Evolutionary conservation across 345 rosid genomes (phyloP).

Genomic region (Hypericum androsaemum): DNA sequence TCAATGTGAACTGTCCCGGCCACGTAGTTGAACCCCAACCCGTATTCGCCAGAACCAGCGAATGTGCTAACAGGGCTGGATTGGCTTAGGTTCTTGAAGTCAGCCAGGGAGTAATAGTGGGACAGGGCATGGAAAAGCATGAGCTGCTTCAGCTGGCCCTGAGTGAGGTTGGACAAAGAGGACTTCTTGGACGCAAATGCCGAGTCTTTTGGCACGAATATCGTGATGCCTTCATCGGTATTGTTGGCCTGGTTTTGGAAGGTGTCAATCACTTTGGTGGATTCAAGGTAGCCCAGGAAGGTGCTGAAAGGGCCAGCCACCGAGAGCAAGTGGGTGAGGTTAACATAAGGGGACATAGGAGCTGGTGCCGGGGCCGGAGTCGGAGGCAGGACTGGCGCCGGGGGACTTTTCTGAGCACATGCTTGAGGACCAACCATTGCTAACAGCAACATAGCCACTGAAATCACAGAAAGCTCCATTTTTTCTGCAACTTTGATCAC

Average conservation of each 20-base stretch:
- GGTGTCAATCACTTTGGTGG: slow-evolving; percentile 71
- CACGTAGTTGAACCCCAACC: slow-evolving; percentile 54
- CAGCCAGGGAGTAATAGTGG: slow-evolving; percentile 54
- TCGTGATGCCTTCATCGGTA: slow-evolving; percentile 73
- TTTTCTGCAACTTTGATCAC: slow-evolving; percentile 12
- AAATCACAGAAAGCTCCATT: slow-evolving; percentile 33
- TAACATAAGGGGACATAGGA: slow-evolving; percentile 52
- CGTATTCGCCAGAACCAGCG: slow-evolving; percentile 52
- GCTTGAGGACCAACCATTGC: slow-evolving; percentile 28
- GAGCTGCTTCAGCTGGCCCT: slow-evolving; percentile 62
- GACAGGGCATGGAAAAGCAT: slow-evolving; percentile 80
- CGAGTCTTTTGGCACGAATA: slow-evolving; percentile 74
- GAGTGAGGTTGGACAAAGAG: slow-evolving; percentile 57
- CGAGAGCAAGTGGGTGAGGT: slow-evolving; percentile 61
- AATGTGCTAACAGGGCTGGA: slow-evolving; percentile 47
- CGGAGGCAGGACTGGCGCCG: slow-evolving; percentile 32
- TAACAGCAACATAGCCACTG: slow-evolving; percentile 23
- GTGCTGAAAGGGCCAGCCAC: slow-evolving; percentile 82
- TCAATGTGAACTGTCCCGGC: slow-evolving; percentile 56
- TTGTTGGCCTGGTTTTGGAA: slow-evolving; percentile 89
- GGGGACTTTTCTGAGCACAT: slow-evolving; percentile 53
- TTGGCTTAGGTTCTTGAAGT: slow-evolving; percentile 75
- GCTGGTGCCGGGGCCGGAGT: slow-evolving; percentile 79
- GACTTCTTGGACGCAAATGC: slow-evolving; percentile 70
- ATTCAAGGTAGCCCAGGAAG: slow-evolving; percentile 55